Base-by-base conservation (phyloP, 768 basidiomycete species). In the Trametes coccinea region DNA sequence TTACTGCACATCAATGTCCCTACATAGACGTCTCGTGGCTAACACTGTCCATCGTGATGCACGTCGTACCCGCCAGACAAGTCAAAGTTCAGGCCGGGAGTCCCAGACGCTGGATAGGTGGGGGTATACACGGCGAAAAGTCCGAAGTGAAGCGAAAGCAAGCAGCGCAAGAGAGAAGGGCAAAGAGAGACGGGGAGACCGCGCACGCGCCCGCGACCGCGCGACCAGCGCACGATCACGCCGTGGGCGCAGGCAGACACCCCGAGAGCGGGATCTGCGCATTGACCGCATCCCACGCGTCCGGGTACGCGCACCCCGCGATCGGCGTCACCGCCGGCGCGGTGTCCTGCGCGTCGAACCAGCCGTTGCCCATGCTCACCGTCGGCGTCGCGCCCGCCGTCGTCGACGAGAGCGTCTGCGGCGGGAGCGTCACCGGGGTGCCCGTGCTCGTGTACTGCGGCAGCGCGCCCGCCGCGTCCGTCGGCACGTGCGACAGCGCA, bases 381-480 rank as follows among this genome's bases (percentile, higher is more conserved):
- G 80, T 76, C 41, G 81, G 78, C 6, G 80, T 61, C 22, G 77
- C 76, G 63, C 57, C 78, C 56, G 64, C 78, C 14, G 78, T 70
- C 11, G 71, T 67, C 46, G 71, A 68, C 22, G 22, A 22, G 72
- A 82, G 79, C 0, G 84, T 84, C 4, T 79, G 79, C 6, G 78
- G 79, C 10, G 83, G 78, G 52, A 89, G 74, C 1, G 85, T 86
- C 56, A 80, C 75, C 34, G 84, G 69, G 5, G 79, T 66, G 4
- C 79, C 84, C 4, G 85, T 86, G 46, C 78, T 77, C 7, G 87
- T 87, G 69, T 88, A 88, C 33, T 84, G 86, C 17, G 86, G 86
- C 31, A 89, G 69, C 16, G 78, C 60, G 17, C 65, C 82, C 14
- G 68, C 76, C 65, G 87, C 73, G 5, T 76, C 73, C 7, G 79